These are phyloP conservation scores for Pyricularia grisea DNA, from an alignment of 2,329 filamentous ascomycete species.

Conservation along the genomic window DNA sequence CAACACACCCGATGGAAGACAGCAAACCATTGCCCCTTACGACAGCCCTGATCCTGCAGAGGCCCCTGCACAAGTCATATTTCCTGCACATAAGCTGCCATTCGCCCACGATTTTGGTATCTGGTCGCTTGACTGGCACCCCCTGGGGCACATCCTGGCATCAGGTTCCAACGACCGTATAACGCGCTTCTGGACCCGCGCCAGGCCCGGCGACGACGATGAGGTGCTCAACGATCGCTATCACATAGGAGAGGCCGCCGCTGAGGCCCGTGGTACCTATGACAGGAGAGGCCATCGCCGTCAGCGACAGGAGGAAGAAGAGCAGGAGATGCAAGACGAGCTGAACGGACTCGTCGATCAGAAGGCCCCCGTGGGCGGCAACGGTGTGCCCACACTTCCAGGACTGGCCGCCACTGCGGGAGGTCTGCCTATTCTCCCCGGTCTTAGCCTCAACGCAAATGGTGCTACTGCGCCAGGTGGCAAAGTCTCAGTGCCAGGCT, in stretches of 20 bases:
- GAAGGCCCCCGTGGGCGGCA: conserved; percentile 31
- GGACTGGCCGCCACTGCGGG: conserved; percentile 24
- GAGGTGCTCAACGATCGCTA: conserved; percentile 83
- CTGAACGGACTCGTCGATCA: conserved; percentile 89
- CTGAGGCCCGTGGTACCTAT: conserved; percentile 92
- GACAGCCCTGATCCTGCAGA: conserved; percentile 72
- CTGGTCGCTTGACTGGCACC: conserved; percentile 98
- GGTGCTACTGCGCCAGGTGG: conserved; percentile 10
- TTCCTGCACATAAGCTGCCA: conserved; percentile 77
- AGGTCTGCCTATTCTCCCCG: conserved; percentile 50
- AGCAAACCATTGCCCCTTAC: conserved; percentile 69
- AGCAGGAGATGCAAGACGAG: conserved; percentile 89
- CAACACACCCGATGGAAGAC: conserved; percentile 67
- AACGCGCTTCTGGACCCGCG: conserved; percentile 91
- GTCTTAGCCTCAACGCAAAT: conserved; percentile 36
- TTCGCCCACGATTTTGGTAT: conserved; percentile 92
- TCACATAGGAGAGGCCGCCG: conserved; percentile 88
- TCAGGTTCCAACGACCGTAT: conserved; percentile 95
- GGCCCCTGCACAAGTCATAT: conserved; percentile 80
- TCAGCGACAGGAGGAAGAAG: conserved; percentile 83
- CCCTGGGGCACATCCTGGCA: conserved; percentile 86
- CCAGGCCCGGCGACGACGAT: conserved; percentile 77
- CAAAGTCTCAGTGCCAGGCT: conserved; percentile 28
- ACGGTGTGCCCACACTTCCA: background rate
- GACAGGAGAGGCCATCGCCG: conserved; percentile 69